Percentiles rank a stretch among this genome's conserved stretches.
Evolutionary conservation across 495 filamentous ascomycete genomes (phyloP).

Genomic region (Xylaria venustula): DNA sequence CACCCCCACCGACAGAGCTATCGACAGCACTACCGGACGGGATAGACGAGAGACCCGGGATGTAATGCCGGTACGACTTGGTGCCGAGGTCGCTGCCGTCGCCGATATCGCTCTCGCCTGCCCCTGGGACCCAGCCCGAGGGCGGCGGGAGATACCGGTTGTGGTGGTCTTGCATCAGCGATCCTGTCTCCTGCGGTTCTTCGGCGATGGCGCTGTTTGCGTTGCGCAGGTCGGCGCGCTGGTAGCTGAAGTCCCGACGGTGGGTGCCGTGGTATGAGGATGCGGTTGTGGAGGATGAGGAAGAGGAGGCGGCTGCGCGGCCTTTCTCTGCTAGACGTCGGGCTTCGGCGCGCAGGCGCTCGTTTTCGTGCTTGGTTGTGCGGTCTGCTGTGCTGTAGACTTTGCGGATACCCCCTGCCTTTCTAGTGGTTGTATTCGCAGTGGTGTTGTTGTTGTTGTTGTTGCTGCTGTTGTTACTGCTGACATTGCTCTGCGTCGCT

Average conservation of each 20-base stretch:
- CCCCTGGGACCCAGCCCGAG: slow-evolving; percentile 42
- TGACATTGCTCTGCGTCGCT: neutral
- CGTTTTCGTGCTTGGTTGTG: slow-evolving; percentile 39
- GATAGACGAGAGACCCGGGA: slow-evolving; percentile 73
- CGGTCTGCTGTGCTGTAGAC: slow-evolving; percentile 54
- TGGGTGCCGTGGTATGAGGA: neutral
- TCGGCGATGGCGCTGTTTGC: slow-evolving; percentile 28
- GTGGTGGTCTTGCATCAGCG: neutral
- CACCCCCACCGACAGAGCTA: slow-evolving; percentile 24
- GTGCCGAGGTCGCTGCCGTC: slow-evolving; percentile 66
- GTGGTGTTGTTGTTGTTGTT: too few species aligned
- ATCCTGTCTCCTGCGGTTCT: slow-evolving; percentile 20
- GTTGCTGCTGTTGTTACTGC: neutral
- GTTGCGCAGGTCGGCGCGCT: slow-evolving; percentile 37
- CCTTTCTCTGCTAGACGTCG: slow-evolving; percentile 39
- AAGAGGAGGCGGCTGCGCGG: slow-evolving; percentile 20
- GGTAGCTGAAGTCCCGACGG: slow-evolving; percentile 51
- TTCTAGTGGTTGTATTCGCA: slow-evolving; percentile 16
- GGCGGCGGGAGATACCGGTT: slow-evolving; percentile 36
- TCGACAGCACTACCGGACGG: too few species aligned
- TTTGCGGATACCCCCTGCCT: slow-evolving; percentile 50
- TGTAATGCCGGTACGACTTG: slow-evolving; percentile 76
- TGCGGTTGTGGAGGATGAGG: neutral
- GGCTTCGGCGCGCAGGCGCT: slow-evolving; percentile 51
- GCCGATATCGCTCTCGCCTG: slow-evolving; percentile 48